These are phyloP conservation scores for Rhytidiadelphus loreus DNA, from an alignment of 225 moss, liverwort and hornwort genomes.

Conservation along the genomic window DNA sequence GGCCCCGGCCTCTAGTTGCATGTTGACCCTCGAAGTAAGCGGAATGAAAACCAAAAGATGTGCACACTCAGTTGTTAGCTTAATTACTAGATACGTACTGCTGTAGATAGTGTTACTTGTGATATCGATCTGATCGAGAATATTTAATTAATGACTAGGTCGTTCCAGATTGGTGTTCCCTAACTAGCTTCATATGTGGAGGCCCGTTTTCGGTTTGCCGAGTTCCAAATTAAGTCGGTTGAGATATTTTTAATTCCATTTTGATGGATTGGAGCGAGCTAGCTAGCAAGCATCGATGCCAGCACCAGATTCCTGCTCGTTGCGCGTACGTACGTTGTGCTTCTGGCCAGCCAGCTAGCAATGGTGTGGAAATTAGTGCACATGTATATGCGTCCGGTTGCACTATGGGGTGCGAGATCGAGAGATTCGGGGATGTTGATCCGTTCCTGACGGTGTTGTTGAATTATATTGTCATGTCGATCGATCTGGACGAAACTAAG, in stretches of 20 bases:
- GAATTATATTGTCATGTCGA: not conserved
- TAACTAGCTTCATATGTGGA: not conserved
- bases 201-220: not conserved
- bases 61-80: not conserved
- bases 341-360: not conserved
- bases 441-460: not conserved
- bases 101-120: not conserved
- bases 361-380: not conserved
- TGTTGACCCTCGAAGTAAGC: not conserved
- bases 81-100: not conserved
- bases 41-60: not conserved
- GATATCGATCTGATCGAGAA: not conserved
- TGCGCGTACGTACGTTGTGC: not conserved
- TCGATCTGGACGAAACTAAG: not conserved
- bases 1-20: not conserved
- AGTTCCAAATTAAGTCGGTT: not conserved
- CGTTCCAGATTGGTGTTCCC: not conserved
- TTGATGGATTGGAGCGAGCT: not conserved
- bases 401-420: not conserved
- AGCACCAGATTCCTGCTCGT: not conserved
- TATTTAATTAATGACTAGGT: not conserved
- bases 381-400: not conserved
- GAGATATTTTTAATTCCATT: not conserved
- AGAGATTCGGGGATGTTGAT: not conserved
- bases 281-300: not conserved